Base-by-base conservation (phyloP, 2,329 filamentous ascomycete genomes). In the Chlorencoelia australis region DNA sequence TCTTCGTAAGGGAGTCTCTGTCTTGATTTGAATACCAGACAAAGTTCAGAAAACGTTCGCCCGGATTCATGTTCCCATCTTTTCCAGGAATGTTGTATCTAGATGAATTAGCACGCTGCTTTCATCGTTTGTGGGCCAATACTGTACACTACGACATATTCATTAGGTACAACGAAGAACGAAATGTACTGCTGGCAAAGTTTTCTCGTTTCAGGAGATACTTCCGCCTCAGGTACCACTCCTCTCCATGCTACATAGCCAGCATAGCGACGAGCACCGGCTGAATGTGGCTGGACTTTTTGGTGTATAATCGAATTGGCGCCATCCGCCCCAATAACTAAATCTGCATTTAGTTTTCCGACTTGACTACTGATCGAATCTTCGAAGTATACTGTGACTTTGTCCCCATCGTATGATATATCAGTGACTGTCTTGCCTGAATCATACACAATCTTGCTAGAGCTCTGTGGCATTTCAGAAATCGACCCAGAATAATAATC, bases 211-310 rank as follows among this genome's bases (percentile, higher is more conserved):
- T 27, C 11, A 3, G 25, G 26, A 0, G 21, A 33, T 17, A 37
- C 14, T 15, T 21, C 28, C 5, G n/a, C 21, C 13, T 37, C 20
- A 1, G 9, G 16, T 3, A 16, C 26, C 0, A 8, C 21, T 6
- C 35, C 29, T 7, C 35, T 25, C 29, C 35, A 37, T 7, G 21
- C 29, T 4, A 37, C 27, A 16, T 37, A 33, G 1, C 21, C 35
- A 1, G 26, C 28, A 31, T 37, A 37, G 9, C 7, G 14, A 2
- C 10, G 3, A 7, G 24, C n/a, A n/a, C 31, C 4, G n/a, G n/a
- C n/a, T n/a, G n/a, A n/a, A 18, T 10, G 7, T 21, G 28, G 35
- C 5, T 37, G 27, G 7, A 33, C 24, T 5, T 3, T 7, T 16
- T 26, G 28, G 4, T 17, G 35, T 5, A 33, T 1, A 5, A 8